A percentile compares a stretch with the other conserved stretches of the same genome.
Conservation (phyloP, 2,329 filamentous ascomycete genomes). For the Fusarium acutatum region DNA sequence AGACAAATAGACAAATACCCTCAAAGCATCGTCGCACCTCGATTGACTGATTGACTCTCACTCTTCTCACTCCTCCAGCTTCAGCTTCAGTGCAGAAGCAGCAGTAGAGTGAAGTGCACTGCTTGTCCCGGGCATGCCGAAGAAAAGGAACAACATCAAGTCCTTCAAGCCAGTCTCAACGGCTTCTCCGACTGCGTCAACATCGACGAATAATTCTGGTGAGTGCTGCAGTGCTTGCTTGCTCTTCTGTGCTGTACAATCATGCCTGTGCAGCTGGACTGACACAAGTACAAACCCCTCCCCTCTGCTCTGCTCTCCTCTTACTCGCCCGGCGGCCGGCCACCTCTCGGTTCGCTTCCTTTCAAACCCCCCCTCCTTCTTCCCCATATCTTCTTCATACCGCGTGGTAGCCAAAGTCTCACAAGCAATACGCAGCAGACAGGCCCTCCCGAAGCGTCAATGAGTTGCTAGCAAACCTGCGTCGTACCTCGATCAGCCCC, state of each 20-base stretch:
- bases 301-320: background rate
- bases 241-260: background rate
- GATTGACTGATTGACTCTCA: background rate
- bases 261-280: background rate
- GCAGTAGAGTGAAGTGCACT: background rate
- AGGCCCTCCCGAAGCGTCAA: constrained; percentile 60
- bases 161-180: constrained; percentile 68
- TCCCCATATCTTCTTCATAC: constrained; percentile 33
- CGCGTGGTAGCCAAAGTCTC: constrained; percentile 43
- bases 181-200: constrained; percentile 52
- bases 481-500: constrained; percentile 53
- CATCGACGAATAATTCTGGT: constrained; percentile 41
- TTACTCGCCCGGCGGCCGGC: constrained; percentile 15
- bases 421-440: constrained; percentile 43
- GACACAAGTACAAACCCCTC: constrained; percentile 29
- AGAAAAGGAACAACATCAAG: constrained; percentile 65
- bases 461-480: constrained; percentile 65
- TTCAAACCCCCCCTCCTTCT: constrained; percentile 19
- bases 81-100: constrained; percentile 2
- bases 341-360: constrained; percentile 41
- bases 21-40: constrained; percentile 15
- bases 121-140: constrained; percentile 62
- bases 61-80: constrained; percentile 4
- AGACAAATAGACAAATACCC: constrained; percentile 35
- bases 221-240: constrained; percentile 22